Evolutionary conservation across 805 yeast genomes (phyloP).

Genomic region (Scheffersomyces spartinae): DNA sequence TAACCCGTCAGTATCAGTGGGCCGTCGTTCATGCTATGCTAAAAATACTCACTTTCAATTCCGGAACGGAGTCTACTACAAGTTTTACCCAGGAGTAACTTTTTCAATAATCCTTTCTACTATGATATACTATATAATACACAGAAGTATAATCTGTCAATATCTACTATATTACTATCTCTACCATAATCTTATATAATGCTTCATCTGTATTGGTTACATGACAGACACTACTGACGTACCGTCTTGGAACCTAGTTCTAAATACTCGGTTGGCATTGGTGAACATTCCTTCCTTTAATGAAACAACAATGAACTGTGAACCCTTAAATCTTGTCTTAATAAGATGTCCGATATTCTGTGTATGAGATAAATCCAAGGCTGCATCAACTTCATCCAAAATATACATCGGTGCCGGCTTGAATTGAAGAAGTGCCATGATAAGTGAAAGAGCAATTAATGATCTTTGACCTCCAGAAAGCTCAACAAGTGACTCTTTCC

Average conservation of each 20-base stretch:
- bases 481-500: slow-evolving; percentile 95
- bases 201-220: slow-evolving; percentile 26
- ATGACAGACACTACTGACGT: slow-evolving; percentile 80
- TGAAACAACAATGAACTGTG: slow-evolving; percentile 94
- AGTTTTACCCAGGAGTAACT: too few species aligned
- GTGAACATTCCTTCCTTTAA: slow-evolving; percentile 98
- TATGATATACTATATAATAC: too few species aligned
- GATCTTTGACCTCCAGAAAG: slow-evolving; percentile 97
- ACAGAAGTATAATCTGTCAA: too few species aligned
- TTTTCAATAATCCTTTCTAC: too few species aligned
- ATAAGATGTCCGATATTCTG: slow-evolving; percentile 95
- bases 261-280: slow-evolving; percentile 88
- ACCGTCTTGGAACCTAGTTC: slow-evolving; percentile 93
- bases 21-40: too few species aligned
- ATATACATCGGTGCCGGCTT: slow-evolving; percentile 99
- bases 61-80: too few species aligned
- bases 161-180: too few species aligned
- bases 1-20: too few species aligned
- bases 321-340: slow-evolving; percentile 88
- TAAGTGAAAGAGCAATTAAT: slow-evolving; percentile 81
- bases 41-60: too few species aligned
- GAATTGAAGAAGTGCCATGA: slow-evolving; percentile 83
- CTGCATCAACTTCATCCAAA: slow-evolving; percentile 97
- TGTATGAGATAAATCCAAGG: slow-evolving; percentile 91
- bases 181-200: too few species aligned